Evolutionary conservation across 768 basidiomycete genomes (phyloP).

Genomic region (Terana coerulea): DNA sequence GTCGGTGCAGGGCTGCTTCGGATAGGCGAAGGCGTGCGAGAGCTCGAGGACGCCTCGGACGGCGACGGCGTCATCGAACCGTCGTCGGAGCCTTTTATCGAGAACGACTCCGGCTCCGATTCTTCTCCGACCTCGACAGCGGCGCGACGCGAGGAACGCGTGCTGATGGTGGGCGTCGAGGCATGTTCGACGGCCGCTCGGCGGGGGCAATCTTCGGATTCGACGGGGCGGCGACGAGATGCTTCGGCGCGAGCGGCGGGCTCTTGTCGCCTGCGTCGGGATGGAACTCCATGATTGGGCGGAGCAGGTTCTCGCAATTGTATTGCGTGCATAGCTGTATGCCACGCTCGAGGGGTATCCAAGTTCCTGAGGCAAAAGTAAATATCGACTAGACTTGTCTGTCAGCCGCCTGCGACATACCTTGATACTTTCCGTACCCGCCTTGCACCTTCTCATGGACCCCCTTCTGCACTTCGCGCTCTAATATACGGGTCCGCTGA

Average conservation of each 20-base stretch:
- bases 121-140: slow-evolving; percentile 44
- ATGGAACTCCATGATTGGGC: slow-evolving; percentile 92
- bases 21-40: slow-evolving; percentile 92
- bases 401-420: slow-evolving; percentile 43
- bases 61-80: slow-evolving; percentile 89
- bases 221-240: slow-evolving; percentile 70
- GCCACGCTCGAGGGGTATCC: slow-evolving; percentile 95
- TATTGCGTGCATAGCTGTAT: slow-evolving; percentile 86
- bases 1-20: slow-evolving; percentile 52
- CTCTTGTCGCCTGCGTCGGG: slow-evolving; percentile 71
- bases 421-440: slow-evolving; percentile 99
- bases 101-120: slow-evolving; percentile 59
- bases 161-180: slow-evolving; percentile 36
- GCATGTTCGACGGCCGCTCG: slow-evolving; percentile 26
- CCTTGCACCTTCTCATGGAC: slow-evolving; percentile 99
- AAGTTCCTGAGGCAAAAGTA: slow-evolving; percentile 88
- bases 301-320: slow-evolving; percentile 80
- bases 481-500: slow-evolving; percentile 93
- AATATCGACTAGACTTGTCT: too few relatives aligned
- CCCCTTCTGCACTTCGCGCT: slow-evolving; percentile 97
- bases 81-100: slow-evolving; percentile 77
- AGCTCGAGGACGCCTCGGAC: slow-evolving; percentile 80
- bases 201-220: slow-evolving; percentile 43
- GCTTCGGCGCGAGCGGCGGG: slow-evolving; percentile 94
- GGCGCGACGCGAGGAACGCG: slow-evolving; percentile 61